phyloP scores from a whole-genome alignment of 108 stramenopile species.

The Mediolabrus comicus region DNA sequence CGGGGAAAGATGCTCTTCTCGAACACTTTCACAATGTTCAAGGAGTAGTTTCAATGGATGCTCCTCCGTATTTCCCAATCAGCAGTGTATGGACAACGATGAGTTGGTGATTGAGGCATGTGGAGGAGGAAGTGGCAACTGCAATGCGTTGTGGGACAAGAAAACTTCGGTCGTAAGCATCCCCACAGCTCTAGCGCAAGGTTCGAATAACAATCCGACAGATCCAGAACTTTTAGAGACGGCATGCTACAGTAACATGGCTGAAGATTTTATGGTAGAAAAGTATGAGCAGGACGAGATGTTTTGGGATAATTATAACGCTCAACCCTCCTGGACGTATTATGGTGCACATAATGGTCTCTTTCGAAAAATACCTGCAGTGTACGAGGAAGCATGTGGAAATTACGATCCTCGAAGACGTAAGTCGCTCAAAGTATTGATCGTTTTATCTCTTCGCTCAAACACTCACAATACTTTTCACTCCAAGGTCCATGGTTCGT shows the following conservation, averaged over 20 bases:
- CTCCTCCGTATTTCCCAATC: constrained; percentile 11
- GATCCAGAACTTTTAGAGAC: constrained; percentile 9
- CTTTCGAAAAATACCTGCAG: constrained; percentile 44
- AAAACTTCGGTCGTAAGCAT: constrained; percentile 3
- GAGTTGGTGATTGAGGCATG: background rate
- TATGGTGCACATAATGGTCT: constrained; percentile 44
- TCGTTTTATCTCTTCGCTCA: too few relatives aligned
- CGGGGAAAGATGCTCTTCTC: background rate
- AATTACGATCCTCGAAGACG: constrained; percentile 37
- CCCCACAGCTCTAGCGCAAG: background rate
- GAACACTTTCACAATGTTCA: constrained; percentile 6
- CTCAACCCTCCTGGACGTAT: constrained; percentile 19
- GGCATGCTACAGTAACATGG: constrained; percentile 21
- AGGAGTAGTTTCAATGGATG: constrained; percentile 4
- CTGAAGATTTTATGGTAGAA: constrained; percentile 8
- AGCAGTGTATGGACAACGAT: constrained; percentile 5
- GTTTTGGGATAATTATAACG: constrained; percentile 11
- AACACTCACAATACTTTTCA: too few relatives aligned
- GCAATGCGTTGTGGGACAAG: constrained; percentile 12
- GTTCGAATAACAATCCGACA: background rate
- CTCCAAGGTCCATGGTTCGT: constrained; percentile 76
- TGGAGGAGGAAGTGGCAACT: background rate
- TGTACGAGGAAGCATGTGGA: constrained; percentile 15
- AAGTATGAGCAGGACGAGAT: constrained; percentile 14
- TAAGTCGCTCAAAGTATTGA: too few relatives aligned